Percentiles rank a stretch among this genome's conserved stretches.
Evolutionary conservation across 2,329 filamentous ascomycete genomes (phyloP).

Genomic region (Colletotrichum gloeosporioides): DNA sequence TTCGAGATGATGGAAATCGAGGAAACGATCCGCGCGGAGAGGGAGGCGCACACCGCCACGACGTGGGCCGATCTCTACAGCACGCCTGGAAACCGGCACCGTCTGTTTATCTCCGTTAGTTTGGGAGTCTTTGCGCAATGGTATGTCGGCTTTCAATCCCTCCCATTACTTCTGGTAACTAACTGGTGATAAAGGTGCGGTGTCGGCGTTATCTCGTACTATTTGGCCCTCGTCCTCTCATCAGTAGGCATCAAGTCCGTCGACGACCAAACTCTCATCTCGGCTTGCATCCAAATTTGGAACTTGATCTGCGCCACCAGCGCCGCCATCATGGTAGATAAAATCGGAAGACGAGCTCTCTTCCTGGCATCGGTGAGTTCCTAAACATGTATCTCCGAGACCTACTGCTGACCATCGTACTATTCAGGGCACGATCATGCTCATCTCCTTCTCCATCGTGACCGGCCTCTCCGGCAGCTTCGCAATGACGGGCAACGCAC

Average conservation of each 20-base stretch:
- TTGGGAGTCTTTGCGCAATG: not conserved
- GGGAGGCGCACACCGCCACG: not conserved
- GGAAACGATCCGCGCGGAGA: not conserved
- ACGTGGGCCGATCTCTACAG: not conserved
- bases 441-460: not conserved
- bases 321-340: not conserved
- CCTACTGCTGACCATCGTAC: too few species aligned
- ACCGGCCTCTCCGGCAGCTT: not conserved
- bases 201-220: not conserved
- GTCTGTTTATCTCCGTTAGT: not conserved
- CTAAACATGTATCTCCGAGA: conserved; percentile 10
- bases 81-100: not conserved
- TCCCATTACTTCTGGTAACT: not conserved
- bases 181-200: not conserved
- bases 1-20: not conserved
- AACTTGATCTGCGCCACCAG: not conserved
- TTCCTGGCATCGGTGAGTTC: not conserved
- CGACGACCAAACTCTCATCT: not conserved
- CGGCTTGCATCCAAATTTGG: not conserved
- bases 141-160: not conserved
- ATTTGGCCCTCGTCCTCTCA: conserved; percentile 19
- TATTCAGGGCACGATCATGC: not conserved
- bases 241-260: conserved; percentile 15
- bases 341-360: not conserved
- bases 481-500: not conserved